Evolutionary conservation across 345 rosid genomes (phyloP), one percentile per base, ranked within the genome.

Genomic region (Noccaea bulbosa): DNA sequence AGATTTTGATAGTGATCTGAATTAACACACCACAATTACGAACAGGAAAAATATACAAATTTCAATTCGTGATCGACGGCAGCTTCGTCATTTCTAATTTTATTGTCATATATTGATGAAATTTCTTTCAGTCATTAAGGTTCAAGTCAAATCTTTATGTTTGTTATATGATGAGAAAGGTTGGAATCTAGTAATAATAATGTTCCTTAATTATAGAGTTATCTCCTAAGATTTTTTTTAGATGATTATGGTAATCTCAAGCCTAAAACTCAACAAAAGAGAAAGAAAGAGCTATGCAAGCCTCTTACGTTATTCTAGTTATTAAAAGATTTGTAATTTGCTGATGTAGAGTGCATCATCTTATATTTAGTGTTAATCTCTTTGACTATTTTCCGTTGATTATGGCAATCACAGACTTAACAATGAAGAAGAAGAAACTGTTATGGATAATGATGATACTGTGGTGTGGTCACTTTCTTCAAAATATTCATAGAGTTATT

Each of bases 51-150:
- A 4, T 27, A 27, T 27, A 27, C 30, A 27, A 27, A 27, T 2
- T 27, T 27, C 4, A 27, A 27, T 27, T 27, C 30, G 30, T 27
- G 30, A 27, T 27, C 30, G 30, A 27, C 30, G 30, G 30, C 61
- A 53, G 71, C 62, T 67, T 67, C 41, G 33, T 41, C 52, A 30
- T 53, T 53, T 50, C 34, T 10, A 14, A 11, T 17, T 61, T 2
- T 27, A 24, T 0, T 5, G 1, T 45, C 69, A 7, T 64, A 7
- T 64, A 7, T 16, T 16, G 2, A 4, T 34, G 8, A 11, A 16
- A 5, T 47, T 47, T 4, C 15, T 16, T 16, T 43, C 67, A 62
- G 10, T 0, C 30, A 27, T 27, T 44, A 44, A 38, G 51, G 11
- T 11, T 40, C 16, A 65, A 65, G 30, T 65, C 6, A 35, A 49